phyloP scores from a whole-genome alignment of 805 yeast genomes.

The Brettanomyces anomalus region DNA sequence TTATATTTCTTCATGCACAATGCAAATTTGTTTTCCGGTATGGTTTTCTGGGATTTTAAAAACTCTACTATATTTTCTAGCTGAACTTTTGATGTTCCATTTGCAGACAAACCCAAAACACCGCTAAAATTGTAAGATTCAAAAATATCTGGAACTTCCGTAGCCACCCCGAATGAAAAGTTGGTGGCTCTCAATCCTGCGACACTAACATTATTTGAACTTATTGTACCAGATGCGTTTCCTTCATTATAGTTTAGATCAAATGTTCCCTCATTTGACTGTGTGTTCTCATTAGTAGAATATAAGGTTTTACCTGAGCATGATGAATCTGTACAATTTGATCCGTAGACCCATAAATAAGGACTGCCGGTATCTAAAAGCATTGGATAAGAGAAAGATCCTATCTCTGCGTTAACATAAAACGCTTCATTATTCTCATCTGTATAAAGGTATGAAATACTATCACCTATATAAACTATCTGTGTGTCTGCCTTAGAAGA shows the following conservation, averaged over 20 bases:
- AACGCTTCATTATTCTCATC: conserved; percentile 26
- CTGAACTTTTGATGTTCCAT: conserved; percentile 23
- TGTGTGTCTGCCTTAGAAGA: conserved; percentile 3
- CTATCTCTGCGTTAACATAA: conserved; percentile 31
- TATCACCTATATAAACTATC: conserved; percentile 12
- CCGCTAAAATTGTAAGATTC: conserved; percentile 47
- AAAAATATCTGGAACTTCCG: conserved; percentile 44
- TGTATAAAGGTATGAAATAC: conserved; percentile 20
- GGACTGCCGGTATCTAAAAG: conserved; percentile 61
- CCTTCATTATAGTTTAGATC: conserved; percentile 46
- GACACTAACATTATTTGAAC: conserved; percentile 29
- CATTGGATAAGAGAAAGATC: conserved; percentile 34
- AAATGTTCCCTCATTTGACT: conserved; percentile 25
- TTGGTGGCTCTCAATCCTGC: conserved; percentile 29
- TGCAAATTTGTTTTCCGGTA: conserved; percentile 34
- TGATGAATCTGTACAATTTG: conserved; percentile 35
- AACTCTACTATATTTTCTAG: conserved; percentile 33
- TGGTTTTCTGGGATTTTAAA: conserved; percentile 25
- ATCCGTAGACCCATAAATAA: conserved; percentile 53
- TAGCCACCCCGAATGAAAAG: conserved; percentile 47
- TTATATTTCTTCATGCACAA: conserved; percentile 32
- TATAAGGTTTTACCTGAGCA: conserved; percentile 30
- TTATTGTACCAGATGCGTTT: conserved; percentile 40
- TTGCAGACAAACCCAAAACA: conserved; percentile 49
- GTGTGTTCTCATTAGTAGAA: conserved; percentile 14